phyloP scores from a whole-genome alignment of 2,329 filamentous ascomycete species.

The Davidsoniella eucalypti region DNA sequence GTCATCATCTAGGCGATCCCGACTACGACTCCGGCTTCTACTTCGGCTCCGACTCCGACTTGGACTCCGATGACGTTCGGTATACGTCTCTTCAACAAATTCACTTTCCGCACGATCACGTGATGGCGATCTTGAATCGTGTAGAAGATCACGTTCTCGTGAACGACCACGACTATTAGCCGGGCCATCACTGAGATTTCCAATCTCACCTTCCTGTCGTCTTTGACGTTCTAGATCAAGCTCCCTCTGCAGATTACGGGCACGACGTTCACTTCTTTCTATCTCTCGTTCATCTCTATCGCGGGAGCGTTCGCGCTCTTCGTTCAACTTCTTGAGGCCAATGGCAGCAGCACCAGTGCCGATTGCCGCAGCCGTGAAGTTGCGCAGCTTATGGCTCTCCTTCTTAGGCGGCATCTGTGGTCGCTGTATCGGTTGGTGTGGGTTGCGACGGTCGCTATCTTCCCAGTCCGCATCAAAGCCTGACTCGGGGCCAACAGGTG shows the following conservation, averaged over 20 bases:
- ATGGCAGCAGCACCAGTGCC: conserved; percentile 44
- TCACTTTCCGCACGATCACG: not conserved
- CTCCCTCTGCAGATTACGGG: no score
- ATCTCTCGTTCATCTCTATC: not conserved
- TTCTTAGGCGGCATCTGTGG: conserved; percentile 14
- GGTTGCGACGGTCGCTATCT: conserved; percentile 18
- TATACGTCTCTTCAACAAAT: no score
- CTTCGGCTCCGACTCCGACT: conserved; percentile 18
- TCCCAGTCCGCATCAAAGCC: conserved; percentile 12
- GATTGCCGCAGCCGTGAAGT: conserved; percentile 38
- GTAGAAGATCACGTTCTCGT: not conserved
- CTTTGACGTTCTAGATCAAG: no score
- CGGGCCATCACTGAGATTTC: no score
- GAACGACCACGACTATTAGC: not conserved
- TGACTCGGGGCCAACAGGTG: conserved; percentile 11
- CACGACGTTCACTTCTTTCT: no score
- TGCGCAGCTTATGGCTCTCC: conserved; percentile 37
- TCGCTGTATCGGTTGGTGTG: no score
- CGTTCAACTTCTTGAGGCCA: conserved; percentile 39
- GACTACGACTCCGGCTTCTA: conserved; percentile 1
- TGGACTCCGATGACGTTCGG: conserved; percentile 13
- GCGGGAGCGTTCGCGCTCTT: conserved; percentile 22
- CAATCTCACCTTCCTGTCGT: no score
- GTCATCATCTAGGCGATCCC: not conserved
- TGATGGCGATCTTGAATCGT: no score